Conservation (phyloP, 441 rosid genomes). For the Populus trichocarpa region DNA sequence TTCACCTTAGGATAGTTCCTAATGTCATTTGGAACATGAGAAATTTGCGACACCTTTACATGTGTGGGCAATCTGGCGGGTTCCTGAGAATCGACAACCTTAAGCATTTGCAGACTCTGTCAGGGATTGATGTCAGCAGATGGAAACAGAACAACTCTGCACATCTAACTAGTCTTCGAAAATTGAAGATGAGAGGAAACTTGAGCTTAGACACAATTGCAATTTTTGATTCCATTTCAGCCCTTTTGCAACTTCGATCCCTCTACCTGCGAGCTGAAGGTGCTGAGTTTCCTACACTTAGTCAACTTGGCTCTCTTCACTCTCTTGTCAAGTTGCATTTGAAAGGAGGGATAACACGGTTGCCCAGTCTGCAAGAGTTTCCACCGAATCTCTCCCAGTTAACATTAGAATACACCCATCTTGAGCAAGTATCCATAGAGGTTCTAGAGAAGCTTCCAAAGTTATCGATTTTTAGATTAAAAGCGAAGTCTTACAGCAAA, state of each 20-base stretch:
- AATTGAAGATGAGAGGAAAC: conserved; percentile 26
- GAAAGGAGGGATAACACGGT: conserved; percentile 5
- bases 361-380: conserved; percentile 15
- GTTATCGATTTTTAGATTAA: conserved; percentile 16
- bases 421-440: conserved; percentile 14
- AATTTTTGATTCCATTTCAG: conserved; percentile 19
- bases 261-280: conserved; percentile 22
- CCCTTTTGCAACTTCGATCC: conserved; percentile 19
- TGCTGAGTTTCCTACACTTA: conserved; percentile 14
- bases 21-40: conserved; percentile 17
- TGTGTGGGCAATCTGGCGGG: conserved; percentile 19
- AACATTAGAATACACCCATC: conserved; percentile 19
- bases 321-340: conserved; percentile 21
- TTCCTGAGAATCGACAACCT: conserved; percentile 22
- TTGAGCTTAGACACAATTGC: conserved; percentile 1
- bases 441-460: conserved; percentile 13
- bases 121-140: conserved; percentile 5
- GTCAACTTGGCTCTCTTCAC: conserved; percentile 14
- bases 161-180: conserved; percentile 14
- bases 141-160: conserved; percentile 19
- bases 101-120: conserved; percentile 22
- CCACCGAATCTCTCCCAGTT: conserved; percentile 25
- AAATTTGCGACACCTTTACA: conserved; percentile 19
- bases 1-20: conserved; percentile 20
- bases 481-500: conserved; percentile 14